phyloP scores from a whole-genome alignment of 2,329 filamentous ascomycete species.

The Orbilia ellipsospora region DNA sequence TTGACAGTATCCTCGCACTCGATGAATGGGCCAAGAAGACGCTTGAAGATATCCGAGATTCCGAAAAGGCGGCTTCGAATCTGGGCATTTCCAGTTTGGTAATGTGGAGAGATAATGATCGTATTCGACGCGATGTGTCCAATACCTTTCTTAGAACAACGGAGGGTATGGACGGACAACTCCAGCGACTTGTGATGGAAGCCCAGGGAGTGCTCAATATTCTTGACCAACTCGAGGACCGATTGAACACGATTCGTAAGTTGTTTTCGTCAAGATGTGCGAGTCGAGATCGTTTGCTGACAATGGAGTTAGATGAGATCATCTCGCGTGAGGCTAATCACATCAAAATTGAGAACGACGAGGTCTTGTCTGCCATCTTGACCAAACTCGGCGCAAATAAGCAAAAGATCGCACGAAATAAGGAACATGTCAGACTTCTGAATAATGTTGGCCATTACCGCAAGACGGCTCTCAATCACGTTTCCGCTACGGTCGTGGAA shows the following conservation, averaged over 20 bases:
- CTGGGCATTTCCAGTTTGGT: conserved; percentile 64
- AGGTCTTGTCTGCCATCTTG: conserved; percentile 77
- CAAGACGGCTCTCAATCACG: conserved; percentile 73
- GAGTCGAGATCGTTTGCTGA: too few species aligned
- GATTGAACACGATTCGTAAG: conserved; percentile 75
- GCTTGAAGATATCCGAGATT: conserved; percentile 54
- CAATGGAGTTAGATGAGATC: conserved; percentile 34
- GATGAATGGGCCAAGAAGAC: conserved; percentile 58
- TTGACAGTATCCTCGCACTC: conserved; percentile 57
- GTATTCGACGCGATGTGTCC: conserved; percentile 59
- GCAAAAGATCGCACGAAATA: conserved; percentile 70
- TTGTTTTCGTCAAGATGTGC: conserved; percentile 63
- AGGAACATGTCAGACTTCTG: conserved; percentile 73
- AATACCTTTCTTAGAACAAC: conserved; percentile 72
- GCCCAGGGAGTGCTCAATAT: conserved; percentile 73
- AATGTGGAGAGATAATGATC: conserved; percentile 63
- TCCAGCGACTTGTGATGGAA: conserved; percentile 75
- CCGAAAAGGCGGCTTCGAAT: conserved; percentile 56
- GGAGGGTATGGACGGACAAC: conserved; percentile 70
- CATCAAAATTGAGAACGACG: conserved; percentile 71
- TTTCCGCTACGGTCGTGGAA: conserved; percentile 77
- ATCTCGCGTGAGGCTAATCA: conserved; percentile 72
- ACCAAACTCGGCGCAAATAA: conserved; percentile 78
- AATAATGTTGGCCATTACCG: conserved; percentile 74
- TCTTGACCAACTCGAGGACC: conserved; percentile 75